Evolutionary conservation across 768 basidiomycete species (phyloP).

Genomic region (Lentinula boryana): DNA sequence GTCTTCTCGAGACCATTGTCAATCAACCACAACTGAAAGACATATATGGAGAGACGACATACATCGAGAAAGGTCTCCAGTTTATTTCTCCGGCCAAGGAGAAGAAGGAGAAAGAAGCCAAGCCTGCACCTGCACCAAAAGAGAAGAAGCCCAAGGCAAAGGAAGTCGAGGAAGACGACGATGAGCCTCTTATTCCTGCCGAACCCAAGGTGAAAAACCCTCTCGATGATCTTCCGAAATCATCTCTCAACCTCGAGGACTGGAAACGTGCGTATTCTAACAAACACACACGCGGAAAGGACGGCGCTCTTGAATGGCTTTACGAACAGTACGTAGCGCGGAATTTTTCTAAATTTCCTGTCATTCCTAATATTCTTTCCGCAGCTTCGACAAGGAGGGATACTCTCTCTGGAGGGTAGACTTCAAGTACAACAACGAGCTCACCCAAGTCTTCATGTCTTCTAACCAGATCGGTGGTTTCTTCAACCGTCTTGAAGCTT

Average conservation of each 20-base stretch:
- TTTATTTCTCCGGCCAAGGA: conserved; percentile 74
- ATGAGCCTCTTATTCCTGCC: conserved; percentile 62
- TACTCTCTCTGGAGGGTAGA: conserved; percentile 90
- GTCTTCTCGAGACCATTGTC: conserved; percentile 80
- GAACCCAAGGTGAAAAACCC: conserved; percentile 96
- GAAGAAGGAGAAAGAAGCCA: conserved; percentile 57
- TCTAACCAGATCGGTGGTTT: conserved; percentile 91
- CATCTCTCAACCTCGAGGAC: conserved; percentile 85
- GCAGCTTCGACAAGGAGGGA: conserved; percentile 80
- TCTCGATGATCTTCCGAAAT: conserved; percentile 85
- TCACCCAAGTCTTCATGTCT: conserved; percentile 92
- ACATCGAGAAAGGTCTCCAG: conserved; percentile 63
- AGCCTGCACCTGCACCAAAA: conserved; percentile 28
- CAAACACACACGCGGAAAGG: conserved; percentile 86
- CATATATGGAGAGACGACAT: conserved; percentile 55
- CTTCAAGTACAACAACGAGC: conserved; percentile 96
- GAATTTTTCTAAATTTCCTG: neutral
- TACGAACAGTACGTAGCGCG: conserved; percentile 71
- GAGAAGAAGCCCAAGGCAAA: conserved; percentile 51
- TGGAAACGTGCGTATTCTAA: conserved; percentile 99
- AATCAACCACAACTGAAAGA: conserved; percentile 76
- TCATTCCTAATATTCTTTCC: neutral
- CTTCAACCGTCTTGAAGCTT: conserved; percentile 97
- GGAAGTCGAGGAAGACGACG: conserved; percentile 66
- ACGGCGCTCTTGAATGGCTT: conserved; percentile 91